These are phyloP conservation scores for Moricandia moricandioides DNA, from an alignment of 345 rosid species.

Conservation along the genomic window DNA sequence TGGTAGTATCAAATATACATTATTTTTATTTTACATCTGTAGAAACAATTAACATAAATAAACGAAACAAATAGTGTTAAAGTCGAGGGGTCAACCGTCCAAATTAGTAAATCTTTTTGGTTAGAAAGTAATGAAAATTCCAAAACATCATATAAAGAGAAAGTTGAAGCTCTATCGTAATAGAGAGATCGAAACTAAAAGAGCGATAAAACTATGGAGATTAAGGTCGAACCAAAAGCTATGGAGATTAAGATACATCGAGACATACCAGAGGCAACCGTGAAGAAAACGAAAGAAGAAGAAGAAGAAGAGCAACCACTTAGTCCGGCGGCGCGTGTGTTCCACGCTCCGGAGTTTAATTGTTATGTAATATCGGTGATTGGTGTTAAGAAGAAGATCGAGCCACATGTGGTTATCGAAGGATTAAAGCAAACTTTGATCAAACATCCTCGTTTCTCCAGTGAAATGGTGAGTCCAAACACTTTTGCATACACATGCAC, in stretches of 20 bases:
- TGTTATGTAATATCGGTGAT: slow-evolving; percentile 47
- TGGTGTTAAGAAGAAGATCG: slow-evolving; percentile 47
- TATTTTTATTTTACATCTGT: neutral
- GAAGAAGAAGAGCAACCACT: slow-evolving; percentile 47
- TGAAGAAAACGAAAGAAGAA: slow-evolving; percentile 1
- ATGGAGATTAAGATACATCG: neutral
- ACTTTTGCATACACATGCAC: neutral
- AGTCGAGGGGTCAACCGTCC: neutral
- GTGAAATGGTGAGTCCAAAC: slow-evolving; percentile 51
- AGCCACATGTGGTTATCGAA: slow-evolving; percentile 43
- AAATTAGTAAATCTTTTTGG: neutral
- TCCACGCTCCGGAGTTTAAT: slow-evolving; percentile 53
- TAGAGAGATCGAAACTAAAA: neutral
- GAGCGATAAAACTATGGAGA: neutral
- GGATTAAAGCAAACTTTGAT: slow-evolving; percentile 56
- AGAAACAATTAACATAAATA: neutral
- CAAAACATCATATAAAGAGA: neutral
- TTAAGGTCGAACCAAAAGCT: neutral
- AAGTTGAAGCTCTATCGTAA: slow-evolving; percentile 1
- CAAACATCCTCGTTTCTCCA: slow-evolving; percentile 84
- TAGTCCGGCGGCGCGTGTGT: slow-evolving; percentile 60
- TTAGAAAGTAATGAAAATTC: neutral
- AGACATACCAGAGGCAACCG: slow-evolving; percentile 2
- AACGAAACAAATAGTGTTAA: neutral
- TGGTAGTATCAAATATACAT: neutral